Conservation (phyloP, 2,329 filamentous ascomycete genomes). For the Sordariomycetes sp. region DNA sequence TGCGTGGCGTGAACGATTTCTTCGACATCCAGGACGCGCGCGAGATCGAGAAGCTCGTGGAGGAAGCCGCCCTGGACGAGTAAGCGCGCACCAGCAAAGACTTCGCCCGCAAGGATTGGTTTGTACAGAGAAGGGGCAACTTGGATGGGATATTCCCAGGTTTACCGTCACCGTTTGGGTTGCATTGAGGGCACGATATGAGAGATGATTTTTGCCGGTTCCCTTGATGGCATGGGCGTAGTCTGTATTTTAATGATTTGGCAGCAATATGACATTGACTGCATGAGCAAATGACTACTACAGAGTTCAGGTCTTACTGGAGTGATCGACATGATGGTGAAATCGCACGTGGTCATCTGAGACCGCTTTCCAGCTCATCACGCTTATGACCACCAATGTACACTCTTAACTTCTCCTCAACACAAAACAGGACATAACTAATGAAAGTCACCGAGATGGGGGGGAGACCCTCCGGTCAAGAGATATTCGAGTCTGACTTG, state of each 20-base stretch:
- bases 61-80: slow-evolving; percentile 13
- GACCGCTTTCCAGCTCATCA: too few species aligned
- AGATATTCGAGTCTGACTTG: not conserved
- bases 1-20: slow-evolving; percentile 60
- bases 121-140: too few species aligned
- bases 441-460: not conserved
- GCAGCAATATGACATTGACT: too few species aligned
- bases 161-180: not conserved
- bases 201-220: not conserved
- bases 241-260: too few species aligned
- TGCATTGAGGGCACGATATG: not conserved
- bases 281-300: too few species aligned
- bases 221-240: not conserved
- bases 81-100: slow-evolving; percentile 5
- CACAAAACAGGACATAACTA: too few species aligned
- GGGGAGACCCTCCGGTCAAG: not conserved
- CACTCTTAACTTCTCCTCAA: too few species aligned
- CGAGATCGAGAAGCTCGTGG: slow-evolving; percentile 54
- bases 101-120: not conserved
- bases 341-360: too few species aligned
- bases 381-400: too few species aligned
- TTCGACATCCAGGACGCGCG: slow-evolving; percentile 62
- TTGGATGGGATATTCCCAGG: not conserved
- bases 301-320: too few species aligned
- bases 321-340: too few species aligned